Base-by-base conservation (phyloP, 768 basidiomycete species). In the Goffeauzyma gilvescens region DNA sequence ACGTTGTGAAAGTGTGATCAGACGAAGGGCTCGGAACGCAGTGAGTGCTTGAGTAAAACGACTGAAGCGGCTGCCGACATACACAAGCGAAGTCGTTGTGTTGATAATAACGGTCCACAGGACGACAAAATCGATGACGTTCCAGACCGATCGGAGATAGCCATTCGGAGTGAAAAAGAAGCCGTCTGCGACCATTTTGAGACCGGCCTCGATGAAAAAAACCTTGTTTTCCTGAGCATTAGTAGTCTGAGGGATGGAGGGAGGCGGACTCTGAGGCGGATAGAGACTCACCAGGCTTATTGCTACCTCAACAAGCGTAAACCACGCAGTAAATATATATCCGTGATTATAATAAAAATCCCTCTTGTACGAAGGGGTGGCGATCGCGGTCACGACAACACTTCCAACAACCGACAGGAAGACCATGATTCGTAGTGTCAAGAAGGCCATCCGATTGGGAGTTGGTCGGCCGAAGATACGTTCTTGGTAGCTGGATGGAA, bases 141-240 rank as follows among this genome's bases (percentile, higher is more conserved):
- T 95, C 86, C 87, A 95, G 6, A 87, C 77, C 48, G 81, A 82
- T 21, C 78, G 77, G 22, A 93, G 61, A 58, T 96, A 95, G 0
- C 86, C 85, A 44, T 59, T 60, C 6, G 56, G 57, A 3, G 57
- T 78, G 65, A 87, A 86, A 12, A 80, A 56, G 61, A 90, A 80
- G 0, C 90, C 90, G 55, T 96, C 90, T 1, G 90, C 90, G 35
- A 85, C 67, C 58, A 87, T 65, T 65, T 95, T 95, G 75, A 93
- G 75, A 49, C 79, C 41, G 53, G 87, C 86, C 57, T 96, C 90
- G 43, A 76, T 50, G 32, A 89, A 65, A 17, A 90, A 75, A 4
- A 62, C 51, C 18, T n/a, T n/a, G n/a, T n/a, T n/a, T n/a, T n/a
- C n/a, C n/a, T n/a, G n/a, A n/a, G n/a, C 44, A 36, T 20, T 28